A percentile compares a stretch with the other conserved stretches of the same genome.
These are phyloP conservation scores for Ambrosia artemisiifolia DNA, from an alignment of 129 eudicot species.

Conservation along the genomic window DNA sequence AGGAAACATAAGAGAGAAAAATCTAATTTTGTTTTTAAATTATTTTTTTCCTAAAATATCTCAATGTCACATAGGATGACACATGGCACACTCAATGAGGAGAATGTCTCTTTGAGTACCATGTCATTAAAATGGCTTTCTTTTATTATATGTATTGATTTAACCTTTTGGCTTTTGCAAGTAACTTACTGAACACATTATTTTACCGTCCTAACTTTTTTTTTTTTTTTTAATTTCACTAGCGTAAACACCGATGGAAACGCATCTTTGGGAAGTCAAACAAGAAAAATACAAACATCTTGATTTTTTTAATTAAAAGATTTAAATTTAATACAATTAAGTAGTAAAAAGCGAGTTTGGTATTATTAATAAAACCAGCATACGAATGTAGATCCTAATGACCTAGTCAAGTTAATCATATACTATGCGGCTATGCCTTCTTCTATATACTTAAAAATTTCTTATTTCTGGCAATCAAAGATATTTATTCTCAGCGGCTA, in stretches of 20 bases:
- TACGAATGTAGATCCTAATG: constrained; percentile 6
- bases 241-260: constrained; percentile 16
- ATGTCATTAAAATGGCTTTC: too few species aligned
- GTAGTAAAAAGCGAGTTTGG: too few species aligned
- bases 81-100: too few species aligned
- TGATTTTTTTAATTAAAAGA: not conserved
- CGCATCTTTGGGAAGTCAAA: constrained; percentile 23
- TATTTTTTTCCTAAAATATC: too few species aligned
- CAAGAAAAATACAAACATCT: not conserved
- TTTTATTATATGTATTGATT: too few species aligned
- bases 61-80: too few species aligned
- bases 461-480: not conserved
- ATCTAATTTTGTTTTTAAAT: too few species aligned
- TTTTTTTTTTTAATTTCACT: not conserved
- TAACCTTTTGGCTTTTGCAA: not conserved
- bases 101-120: too few species aligned
- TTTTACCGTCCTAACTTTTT: not conserved
- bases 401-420: constrained; percentile 27
- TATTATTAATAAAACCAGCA: too few species aligned
- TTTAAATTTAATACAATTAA: not conserved
- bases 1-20: too few species aligned
- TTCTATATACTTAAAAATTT: not conserved
- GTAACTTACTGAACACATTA: constrained; percentile 1
- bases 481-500: not conserved
- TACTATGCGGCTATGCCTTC: not conserved